These are phyloP conservation scores for Linnemannia exigua DNA, from an alignment of 192 early-diverging fungal genomes.

Conservation along the genomic window DNA sequence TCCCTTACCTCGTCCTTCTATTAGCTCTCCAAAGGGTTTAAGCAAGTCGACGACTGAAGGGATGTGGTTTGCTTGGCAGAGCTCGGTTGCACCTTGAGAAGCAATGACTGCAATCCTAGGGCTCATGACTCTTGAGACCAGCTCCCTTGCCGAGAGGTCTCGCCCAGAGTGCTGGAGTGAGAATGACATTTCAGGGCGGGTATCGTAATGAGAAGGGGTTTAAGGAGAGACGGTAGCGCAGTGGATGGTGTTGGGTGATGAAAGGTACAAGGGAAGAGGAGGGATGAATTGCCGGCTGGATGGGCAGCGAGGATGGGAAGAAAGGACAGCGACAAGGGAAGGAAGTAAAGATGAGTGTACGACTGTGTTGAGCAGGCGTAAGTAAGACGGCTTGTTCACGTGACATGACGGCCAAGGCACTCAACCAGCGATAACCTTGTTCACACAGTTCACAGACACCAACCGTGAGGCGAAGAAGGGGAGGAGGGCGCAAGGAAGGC, in stretches of 20 bases:
- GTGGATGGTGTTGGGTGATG: background rate
- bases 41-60: constrained; percentile 72
- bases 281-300: background rate
- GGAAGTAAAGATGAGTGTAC: background rate
- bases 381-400: background rate
- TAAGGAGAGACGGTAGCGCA: background rate
- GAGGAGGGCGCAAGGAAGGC: too few relatives aligned
- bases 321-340: background rate
- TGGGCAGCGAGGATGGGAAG: background rate
- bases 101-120: constrained; percentile 78
- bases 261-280: background rate
- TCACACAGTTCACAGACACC: background rate
- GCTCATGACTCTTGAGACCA: constrained; percentile 66
- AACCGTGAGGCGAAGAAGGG: too few relatives aligned
- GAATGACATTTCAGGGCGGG: background rate
- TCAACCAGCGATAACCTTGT: too few relatives aligned
- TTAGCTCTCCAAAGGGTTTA: constrained; percentile 77
- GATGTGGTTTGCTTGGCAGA: constrained; percentile 72
- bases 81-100: constrained; percentile 71
- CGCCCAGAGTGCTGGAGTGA: constrained; percentile 24
- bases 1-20: constrained; percentile 71
- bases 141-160: constrained; percentile 59
- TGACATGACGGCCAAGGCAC: background rate
- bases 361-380: background rate
- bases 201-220: background rate